A percentile compares a stretch with the other conserved stretches of the same genome.
Evolutionary conservation across 2,329 filamentous ascomycete genomes (phyloP).

Genomic region (Zalaria obscura): DNA sequence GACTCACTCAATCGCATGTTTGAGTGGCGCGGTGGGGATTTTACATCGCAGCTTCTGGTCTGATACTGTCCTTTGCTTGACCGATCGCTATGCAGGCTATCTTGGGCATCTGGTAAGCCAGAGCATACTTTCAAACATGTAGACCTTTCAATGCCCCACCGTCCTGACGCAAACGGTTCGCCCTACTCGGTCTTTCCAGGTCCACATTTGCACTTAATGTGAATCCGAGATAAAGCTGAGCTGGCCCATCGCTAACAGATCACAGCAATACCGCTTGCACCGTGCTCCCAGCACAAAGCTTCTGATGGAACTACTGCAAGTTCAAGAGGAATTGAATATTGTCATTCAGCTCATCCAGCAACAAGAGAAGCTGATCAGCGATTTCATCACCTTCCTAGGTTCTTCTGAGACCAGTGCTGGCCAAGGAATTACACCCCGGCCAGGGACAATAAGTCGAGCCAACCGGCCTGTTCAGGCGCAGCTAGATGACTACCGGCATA

Average conservation of each 20-base stretch:
- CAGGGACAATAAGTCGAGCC: too few species aligned
- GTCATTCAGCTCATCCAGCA: constrained; percentile 29
- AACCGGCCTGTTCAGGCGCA: neutral
- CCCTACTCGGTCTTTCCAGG: too few species aligned
- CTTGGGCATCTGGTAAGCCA: constrained; percentile 20
- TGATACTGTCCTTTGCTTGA: constrained; percentile 25
- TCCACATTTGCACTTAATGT: too few species aligned
- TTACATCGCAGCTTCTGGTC: constrained; percentile 29
- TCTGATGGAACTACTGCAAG: constrained; percentile 29
- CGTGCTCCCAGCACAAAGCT: constrained; percentile 27
- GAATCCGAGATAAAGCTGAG: neutral
- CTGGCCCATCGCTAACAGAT: neutral
- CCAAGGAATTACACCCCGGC: too few species aligned
- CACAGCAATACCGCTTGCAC: constrained; percentile 24
- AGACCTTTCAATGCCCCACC: too few species aligned
- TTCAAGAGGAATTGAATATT: constrained; percentile 30
- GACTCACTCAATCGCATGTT: constrained; percentile 21
- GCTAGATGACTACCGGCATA: constrained; percentile 18
- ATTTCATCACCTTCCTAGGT: constrained; percentile 14
- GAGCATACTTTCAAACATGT: neutral
- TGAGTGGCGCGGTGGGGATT: constrained; percentile 27
- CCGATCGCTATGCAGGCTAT: constrained; percentile 28
- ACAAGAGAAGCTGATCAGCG: constrained; percentile 22
- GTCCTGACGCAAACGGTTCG: too few species aligned
- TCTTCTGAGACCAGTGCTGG: constrained; percentile 7